A percentile compares a stretch with the other conserved stretches of the same genome.
Evolutionary conservation across 2,329 filamentous ascomycete species (phyloP).

Genomic region (Alternaria consortialis): DNA sequence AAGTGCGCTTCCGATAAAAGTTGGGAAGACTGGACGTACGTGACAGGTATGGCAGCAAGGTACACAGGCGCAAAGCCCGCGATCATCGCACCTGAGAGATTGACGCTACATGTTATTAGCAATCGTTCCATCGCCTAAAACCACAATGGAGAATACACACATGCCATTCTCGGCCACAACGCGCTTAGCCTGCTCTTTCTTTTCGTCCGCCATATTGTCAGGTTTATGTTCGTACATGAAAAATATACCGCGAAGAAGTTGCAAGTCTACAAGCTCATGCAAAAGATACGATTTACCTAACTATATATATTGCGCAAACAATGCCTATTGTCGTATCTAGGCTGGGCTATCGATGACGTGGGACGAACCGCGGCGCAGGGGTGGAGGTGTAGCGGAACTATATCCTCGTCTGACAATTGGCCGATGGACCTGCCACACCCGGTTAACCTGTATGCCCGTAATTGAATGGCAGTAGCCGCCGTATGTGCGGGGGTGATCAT

Average conservation of each 20-base stretch:
- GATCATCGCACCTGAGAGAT: conserved; percentile 26
- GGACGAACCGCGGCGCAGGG: neutral
- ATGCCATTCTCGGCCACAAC: conserved; percentile 28
- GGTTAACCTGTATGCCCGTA: neutral
- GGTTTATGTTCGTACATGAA: neutral
- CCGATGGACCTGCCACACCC: neutral
- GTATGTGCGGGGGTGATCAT: neutral
- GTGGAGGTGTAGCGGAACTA: conserved; percentile 1
- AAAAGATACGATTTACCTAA: neutral
- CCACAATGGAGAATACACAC: conserved; percentile 16
- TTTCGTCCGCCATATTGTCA: conserved; percentile 29
- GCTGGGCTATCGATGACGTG: conserved; percentile 17
- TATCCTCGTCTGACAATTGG: conserved; percentile 8
- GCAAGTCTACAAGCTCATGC: neutral
- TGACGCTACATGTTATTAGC: conserved; percentile 16
- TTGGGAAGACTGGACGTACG: conserved; percentile 14
- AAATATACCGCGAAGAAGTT: neutral
- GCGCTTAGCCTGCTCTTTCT: conserved; percentile 27
- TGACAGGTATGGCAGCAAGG: conserved; percentile 30
- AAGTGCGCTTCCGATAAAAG: neutral
- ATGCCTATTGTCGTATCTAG: neutral
- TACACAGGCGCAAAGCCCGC: conserved; percentile 31
- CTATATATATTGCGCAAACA: conserved; percentile 3
- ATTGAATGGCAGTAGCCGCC: conserved; percentile 1
- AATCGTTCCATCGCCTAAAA: neutral